phyloP scores from a whole-genome alignment of 306 rosid genomes.

The Lotus japonicus region DNA sequence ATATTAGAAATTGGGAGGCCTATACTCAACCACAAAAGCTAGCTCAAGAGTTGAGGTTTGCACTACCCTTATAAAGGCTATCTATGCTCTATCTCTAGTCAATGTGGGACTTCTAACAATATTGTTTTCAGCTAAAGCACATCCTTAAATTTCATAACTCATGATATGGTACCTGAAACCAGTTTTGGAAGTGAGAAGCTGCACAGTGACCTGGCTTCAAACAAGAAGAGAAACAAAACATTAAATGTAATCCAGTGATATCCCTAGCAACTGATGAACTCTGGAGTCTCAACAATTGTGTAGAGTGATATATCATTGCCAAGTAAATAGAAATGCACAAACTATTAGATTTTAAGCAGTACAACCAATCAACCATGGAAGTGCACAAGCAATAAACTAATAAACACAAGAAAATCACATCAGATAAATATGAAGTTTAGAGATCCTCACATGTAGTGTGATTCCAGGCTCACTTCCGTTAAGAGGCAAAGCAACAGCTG shows the following conservation, averaged over 20 bases:
- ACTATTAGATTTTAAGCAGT: not conserved
- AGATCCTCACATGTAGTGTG: slow-evolving; percentile 73
- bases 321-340: slow-evolving; percentile 15
- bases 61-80: too few relatives aligned
- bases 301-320: not conserved
- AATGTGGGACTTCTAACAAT: too few relatives aligned
- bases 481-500: slow-evolving; percentile 59
- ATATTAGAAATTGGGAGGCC: too few relatives aligned
- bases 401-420: not conserved
- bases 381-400: slow-evolving; percentile 1
- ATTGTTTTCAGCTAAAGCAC: slow-evolving; percentile 26
- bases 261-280: slow-evolving; percentile 18
- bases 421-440: slow-evolving; percentile 14
- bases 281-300: not conserved
- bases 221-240: slow-evolving; percentile 31
- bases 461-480: slow-evolving; percentile 83
- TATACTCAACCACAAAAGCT: too few relatives aligned
- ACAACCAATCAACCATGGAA: not conserved
- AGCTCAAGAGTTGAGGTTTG: too few relatives aligned
- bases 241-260: slow-evolving; percentile 16
- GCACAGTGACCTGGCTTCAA: slow-evolving; percentile 86
- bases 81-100: too few relatives aligned
- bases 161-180: slow-evolving; percentile 77
- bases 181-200: slow-evolving; percentile 98
- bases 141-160: slow-evolving; percentile 23